A percentile compares a stretch with the other conserved stretches of the same genome.
These are phyloP conservation scores for Postia placenta DNA, from an alignment of 768 basidiomycete species.

Conservation along the genomic window DNA sequence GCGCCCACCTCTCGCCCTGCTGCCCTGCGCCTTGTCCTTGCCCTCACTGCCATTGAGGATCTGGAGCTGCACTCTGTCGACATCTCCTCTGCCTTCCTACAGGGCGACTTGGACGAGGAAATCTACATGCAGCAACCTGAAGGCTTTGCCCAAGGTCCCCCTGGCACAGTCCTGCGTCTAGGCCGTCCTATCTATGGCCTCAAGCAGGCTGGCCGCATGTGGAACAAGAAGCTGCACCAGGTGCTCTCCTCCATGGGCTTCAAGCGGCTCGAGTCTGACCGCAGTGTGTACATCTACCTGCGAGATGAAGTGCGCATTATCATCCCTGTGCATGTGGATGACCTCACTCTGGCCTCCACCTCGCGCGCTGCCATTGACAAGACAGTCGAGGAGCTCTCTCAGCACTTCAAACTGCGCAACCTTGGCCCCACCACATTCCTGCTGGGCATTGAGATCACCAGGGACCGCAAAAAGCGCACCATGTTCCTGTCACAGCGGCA, in stretches of 20 bases:
- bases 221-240: conserved; percentile 13
- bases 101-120: conserved; percentile 19
- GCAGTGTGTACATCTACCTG: conserved; percentile 1
- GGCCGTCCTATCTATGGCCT: conserved; percentile 10
- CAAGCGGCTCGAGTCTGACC: background rate
- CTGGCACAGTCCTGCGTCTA: conserved; percentile 1
- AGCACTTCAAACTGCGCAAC: conserved; percentile 6
- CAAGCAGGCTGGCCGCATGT: conserved; percentile 8
- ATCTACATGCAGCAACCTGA: conserved; percentile 23
- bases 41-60: conserved; percentile 1
- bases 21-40: conserved; percentile 1
- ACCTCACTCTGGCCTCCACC: conserved; percentile 1
- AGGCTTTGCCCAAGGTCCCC: background rate
- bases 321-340: background rate
- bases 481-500: conserved; percentile 10
- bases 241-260: background rate
- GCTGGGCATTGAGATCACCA: conserved; percentile 17
- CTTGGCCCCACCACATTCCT: conserved; percentile 7
- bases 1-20: background rate
- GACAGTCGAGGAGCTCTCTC: conserved; percentile 3
- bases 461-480: conserved; percentile 17
- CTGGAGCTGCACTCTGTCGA: conserved; percentile 1
- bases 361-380: conserved; percentile 2
- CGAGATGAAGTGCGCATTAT: background rate
- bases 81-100: conserved; percentile 10